phyloP scores from a whole-genome alignment of 2,329 filamentous ascomycete species.

The Aureobasidium mangrovei region DNA sequence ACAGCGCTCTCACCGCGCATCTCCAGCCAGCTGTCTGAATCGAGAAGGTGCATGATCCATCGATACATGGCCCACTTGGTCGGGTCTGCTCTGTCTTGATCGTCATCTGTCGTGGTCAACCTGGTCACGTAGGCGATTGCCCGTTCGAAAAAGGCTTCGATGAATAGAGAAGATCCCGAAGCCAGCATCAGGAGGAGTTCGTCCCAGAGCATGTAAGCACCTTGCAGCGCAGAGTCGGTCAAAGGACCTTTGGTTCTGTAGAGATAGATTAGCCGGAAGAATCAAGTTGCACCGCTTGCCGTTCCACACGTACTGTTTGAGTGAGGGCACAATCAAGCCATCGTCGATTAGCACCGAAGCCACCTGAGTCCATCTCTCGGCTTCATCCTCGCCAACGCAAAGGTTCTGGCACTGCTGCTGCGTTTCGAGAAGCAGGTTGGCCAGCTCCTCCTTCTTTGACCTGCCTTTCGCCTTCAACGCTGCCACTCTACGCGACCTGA shows the following conservation, averaged over 20 bases:
- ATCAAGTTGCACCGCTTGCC: neutral
- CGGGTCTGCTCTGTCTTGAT: constrained; percentile 27
- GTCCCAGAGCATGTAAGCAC: constrained; percentile 39
- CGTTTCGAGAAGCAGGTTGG: neutral
- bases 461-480: constrained; percentile 9
- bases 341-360: constrained; percentile 28
- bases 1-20: constrained; percentile 18
- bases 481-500: constrained; percentile 7
- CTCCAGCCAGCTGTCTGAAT: constrained; percentile 28
- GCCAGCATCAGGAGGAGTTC: constrained; percentile 24
- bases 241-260: constrained; percentile 5
- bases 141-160: constrained; percentile 11
- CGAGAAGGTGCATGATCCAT: constrained; percentile 43
- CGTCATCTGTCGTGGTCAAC: neutral
- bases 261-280: constrained; percentile 12
- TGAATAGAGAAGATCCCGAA: neutral
- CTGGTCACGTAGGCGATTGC: constrained; percentile 3
- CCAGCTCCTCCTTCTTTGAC: neutral
- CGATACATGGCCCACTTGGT: constrained; percentile 30
- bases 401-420: constrained; percentile 6
- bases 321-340: constrained; percentile 30
- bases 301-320: constrained; percentile 22
- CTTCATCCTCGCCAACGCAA: constrained; percentile 2
- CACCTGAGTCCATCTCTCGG: constrained; percentile 8
- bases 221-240: constrained; percentile 26